Conservation (phyloP, 2,329 filamentous ascomycete species). For the Xylogone sp. region DNA sequence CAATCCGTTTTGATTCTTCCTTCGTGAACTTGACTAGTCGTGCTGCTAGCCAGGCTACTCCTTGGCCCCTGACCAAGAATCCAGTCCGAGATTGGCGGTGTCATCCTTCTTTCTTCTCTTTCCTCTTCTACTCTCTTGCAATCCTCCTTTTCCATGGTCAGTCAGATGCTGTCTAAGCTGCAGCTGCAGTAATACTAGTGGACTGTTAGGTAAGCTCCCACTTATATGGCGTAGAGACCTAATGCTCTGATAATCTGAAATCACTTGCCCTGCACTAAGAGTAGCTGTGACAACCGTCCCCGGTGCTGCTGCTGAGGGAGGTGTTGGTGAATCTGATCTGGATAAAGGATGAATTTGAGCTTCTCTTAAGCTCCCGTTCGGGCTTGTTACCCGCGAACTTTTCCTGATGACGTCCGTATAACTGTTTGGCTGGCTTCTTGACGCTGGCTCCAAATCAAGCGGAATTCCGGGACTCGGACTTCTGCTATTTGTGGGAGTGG, state of each 20-base stretch:
- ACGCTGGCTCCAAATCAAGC: conserved; percentile 51
- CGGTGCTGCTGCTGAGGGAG: conserved; percentile 61
- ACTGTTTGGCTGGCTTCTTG: conserved; percentile 27
- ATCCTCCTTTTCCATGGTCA: no score
- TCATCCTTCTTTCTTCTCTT: conserved; percentile 40
- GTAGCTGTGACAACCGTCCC: conserved; percentile 31
- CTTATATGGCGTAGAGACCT: no score
- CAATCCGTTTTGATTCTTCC: conserved; percentile 6
- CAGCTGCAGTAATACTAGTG: no score
- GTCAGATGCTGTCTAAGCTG: no score
- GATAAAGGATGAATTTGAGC: conserved; percentile 76
- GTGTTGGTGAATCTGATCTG: conserved; percentile 65
- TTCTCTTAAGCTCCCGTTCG: conserved; percentile 41
- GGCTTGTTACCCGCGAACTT: conserved; percentile 29
- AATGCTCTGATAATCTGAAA: no score
- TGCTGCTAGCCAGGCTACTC: conserved; percentile 44
- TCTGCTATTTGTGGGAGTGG: conserved; percentile 59
- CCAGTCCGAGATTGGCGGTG: conserved; percentile 59
- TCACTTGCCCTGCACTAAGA: no score
- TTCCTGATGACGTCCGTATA: conserved; percentile 10
- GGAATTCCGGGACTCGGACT: conserved; percentile 60
- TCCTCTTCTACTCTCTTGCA: conserved; percentile 11
- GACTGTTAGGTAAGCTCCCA: no score
- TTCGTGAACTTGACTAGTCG: conserved; percentile 30
- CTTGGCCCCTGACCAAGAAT: conserved; percentile 50